Percentiles rank a stretch among this genome's conserved stretches.
These are phyloP conservation scores for Betula pendula DNA, from an alignment of 306 rosid genomes.

Conservation along the genomic window DNA sequence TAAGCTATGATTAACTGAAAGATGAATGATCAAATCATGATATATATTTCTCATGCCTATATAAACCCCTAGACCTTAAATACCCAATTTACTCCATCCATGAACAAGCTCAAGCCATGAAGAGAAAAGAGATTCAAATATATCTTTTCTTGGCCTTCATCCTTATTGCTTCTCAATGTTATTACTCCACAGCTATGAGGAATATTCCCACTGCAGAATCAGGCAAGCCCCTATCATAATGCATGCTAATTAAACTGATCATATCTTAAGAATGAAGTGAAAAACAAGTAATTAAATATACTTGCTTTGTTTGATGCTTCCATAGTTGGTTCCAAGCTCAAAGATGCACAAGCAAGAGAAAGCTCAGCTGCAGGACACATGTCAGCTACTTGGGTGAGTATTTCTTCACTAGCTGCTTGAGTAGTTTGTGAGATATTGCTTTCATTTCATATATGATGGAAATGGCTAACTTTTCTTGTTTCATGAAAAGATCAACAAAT, in stretches of 20 bases:
- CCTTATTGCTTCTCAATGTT: conserved; percentile 15
- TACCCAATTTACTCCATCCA: not conserved
- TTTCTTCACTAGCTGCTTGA: no score
- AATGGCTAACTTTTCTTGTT: conserved; percentile 3
- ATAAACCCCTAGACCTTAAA: conserved; percentile 8
- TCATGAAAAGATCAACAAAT: conserved; percentile 20
- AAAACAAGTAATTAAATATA: not conserved
- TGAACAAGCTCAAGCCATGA: conserved; percentile 25
- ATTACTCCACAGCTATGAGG: conserved; percentile 8
- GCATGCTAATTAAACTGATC: not conserved
- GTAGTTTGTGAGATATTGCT: not conserved
- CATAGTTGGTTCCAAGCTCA: not conserved
- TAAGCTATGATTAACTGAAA: conserved; percentile 8
- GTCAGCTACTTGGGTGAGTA: conserved; percentile 28
- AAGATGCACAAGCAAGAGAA: conserved; percentile 10
- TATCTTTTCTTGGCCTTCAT: conserved; percentile 23
- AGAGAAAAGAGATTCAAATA: not conserved
- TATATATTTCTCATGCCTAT: conserved; percentile 16
- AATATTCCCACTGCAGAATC: conserved; percentile 16
- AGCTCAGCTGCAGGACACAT: conserved; percentile 20
- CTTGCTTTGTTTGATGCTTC: not conserved
- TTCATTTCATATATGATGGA: not conserved
- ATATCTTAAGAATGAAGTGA: not conserved
- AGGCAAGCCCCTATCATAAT: conserved; percentile 7
- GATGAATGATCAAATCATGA: not conserved